Percentiles rank a stretch among this genome's conserved stretches.
These are phyloP conservation scores for Claviceps digitariae DNA, from an alignment of 2,329 filamentous ascomycete species.

Conservation along the genomic window DNA sequence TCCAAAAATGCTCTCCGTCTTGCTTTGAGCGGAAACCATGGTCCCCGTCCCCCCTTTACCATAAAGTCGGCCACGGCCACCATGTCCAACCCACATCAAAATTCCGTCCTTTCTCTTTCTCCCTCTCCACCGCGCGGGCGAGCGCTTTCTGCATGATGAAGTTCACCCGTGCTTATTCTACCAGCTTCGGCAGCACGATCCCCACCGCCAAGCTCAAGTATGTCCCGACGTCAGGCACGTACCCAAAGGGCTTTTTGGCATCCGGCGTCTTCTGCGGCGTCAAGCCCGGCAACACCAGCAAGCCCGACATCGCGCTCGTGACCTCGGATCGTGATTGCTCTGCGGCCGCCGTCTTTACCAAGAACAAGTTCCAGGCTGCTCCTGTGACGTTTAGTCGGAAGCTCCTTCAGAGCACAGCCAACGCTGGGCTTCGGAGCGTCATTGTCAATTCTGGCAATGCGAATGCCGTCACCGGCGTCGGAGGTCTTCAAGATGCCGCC, in stretches of 20 bases:
- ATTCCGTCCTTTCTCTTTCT: not conserved
- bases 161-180: constrained; percentile 22
- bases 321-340: constrained; percentile 76
- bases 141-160: constrained; percentile 14
- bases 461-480: constrained; percentile 89
- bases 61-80: constrained; percentile 1
- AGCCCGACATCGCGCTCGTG: constrained; percentile 81
- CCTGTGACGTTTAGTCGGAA: constrained; percentile 76
- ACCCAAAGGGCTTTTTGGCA: constrained; percentile 79
- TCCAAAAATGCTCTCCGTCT: not conserved
- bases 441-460: constrained; percentile 94
- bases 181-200: constrained; percentile 27
- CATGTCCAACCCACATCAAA: not conserved
- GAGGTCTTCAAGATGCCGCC: constrained; percentile 76
- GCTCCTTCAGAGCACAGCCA: constrained; percentile 52
- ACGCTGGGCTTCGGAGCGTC: constrained; percentile 62
- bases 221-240: constrained; percentile 70
- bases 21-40: not conserved
- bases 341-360: constrained; percentile 88
- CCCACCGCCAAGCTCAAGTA: constrained; percentile 81
- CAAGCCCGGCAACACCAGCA: constrained; percentile 81
- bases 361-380: constrained; percentile 95
- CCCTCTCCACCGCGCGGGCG: constrained; percentile 7
- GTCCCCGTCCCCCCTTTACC: not conserved
- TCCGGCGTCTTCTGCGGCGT: constrained; percentile 86